Percentiles rank a stretch among this genome's conserved stretches.
phyloP scores from a whole-genome alignment of 2,329 filamentous ascomycete genomes.

The Ophiosphaerella herpotricha region DNA sequence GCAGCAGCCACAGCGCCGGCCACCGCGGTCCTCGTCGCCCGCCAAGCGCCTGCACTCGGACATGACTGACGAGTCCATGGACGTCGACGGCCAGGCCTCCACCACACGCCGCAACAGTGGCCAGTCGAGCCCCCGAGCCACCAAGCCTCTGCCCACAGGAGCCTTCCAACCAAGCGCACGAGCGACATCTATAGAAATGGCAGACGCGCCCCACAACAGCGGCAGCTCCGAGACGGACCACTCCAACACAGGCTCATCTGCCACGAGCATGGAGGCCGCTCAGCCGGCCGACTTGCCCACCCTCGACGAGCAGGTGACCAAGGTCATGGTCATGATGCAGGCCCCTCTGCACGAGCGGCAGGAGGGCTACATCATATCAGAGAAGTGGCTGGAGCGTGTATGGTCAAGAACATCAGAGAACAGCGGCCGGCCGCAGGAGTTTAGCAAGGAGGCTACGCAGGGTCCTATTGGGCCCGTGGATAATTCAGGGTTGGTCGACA shows the following conservation, averaged over 20 bases:
- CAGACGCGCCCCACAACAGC: slow-evolving; percentile 38
- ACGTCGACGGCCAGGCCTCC: slow-evolving; percentile 32
- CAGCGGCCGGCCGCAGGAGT: slow-evolving; percentile 52
- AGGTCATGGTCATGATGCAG: slow-evolving; percentile 67
- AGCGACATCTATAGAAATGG: slow-evolving; percentile 52
- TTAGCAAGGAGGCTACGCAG: slow-evolving; percentile 63
- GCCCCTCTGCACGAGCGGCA: slow-evolving; percentile 66
- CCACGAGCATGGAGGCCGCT: slow-evolving; percentile 28
- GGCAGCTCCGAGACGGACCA: slow-evolving; percentile 35
- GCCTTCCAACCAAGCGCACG: slow-evolving; percentile 35
- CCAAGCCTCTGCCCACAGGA: slow-evolving; percentile 29
- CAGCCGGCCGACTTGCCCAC: slow-evolving; percentile 30
- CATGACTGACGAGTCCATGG: slow-evolving; percentile 54
- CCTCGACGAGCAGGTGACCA: slow-evolving; percentile 72
- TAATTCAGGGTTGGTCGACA: slow-evolving; percentile 72
- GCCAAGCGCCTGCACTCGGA: slow-evolving; percentile 61
- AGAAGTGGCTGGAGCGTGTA: slow-evolving; percentile 69
- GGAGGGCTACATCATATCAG: slow-evolving; percentile 77
- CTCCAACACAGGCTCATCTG: slow-evolving; percentile 26
- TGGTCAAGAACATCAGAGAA: slow-evolving; percentile 42
- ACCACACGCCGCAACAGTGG: slow-evolving; percentile 26
- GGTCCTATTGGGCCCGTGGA: slow-evolving; percentile 79
- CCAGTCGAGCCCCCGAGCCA: slow-evolving; percentile 29
- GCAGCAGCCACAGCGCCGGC: slow-evolving; percentile 22
- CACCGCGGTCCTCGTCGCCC: slow-evolving; percentile 55